Conservation (phyloP, 1,284 basidiomycete genomes). For the Tilletia horrida region DNA sequence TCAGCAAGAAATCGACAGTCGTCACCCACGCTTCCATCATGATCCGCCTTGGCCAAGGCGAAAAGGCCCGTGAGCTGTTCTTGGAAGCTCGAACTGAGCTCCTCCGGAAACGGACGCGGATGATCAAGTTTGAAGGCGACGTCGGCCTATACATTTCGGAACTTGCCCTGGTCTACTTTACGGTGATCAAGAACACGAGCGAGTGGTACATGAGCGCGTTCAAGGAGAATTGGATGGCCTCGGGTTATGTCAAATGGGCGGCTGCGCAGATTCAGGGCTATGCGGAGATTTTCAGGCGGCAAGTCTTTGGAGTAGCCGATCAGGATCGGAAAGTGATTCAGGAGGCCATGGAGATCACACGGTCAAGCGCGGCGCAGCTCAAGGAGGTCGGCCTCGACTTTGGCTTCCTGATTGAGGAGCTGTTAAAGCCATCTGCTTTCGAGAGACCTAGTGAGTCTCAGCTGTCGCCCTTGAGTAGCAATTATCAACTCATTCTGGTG, state of each 20-base stretch:
- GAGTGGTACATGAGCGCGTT: slow-evolving; percentile 98
- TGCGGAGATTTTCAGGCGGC: slow-evolving; percentile 79
- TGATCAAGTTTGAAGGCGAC: slow-evolving; percentile 87
- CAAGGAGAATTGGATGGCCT: slow-evolving; percentile 87
- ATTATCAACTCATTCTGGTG: not conserved
- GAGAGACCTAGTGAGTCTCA: slow-evolving; percentile 8
- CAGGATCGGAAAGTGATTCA: slow-evolving; percentile 35
- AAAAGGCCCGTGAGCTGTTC: slow-evolving; percentile 78
- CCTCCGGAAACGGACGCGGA: slow-evolving; percentile 71
- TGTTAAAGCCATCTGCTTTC: slow-evolving; percentile 14
- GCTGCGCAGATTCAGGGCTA: slow-evolving; percentile 79
- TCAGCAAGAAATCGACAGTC: slow-evolving; percentile 73
- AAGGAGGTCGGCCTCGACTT: slow-evolving; percentile 43
- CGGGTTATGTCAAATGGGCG: slow-evolving; percentile 86
- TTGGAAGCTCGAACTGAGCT: slow-evolving; percentile 73
- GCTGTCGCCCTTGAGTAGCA: not conserved
- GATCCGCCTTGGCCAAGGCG: slow-evolving; percentile 70
- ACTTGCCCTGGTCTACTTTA: slow-evolving; percentile 77
- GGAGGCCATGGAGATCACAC: slow-evolving; percentile 35
- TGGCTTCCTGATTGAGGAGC: slow-evolving; percentile 32
- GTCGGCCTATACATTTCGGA: slow-evolving; percentile 73
- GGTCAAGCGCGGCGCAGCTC: slow-evolving; percentile 36
- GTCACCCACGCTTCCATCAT: slow-evolving; percentile 72
- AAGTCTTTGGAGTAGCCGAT: slow-evolving; percentile 69
- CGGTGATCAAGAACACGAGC: slow-evolving; percentile 85